These are phyloP conservation scores for Solanum hybrid DNA, from an alignment of 305 asterid genomes.

Conservation along the genomic window DNA sequence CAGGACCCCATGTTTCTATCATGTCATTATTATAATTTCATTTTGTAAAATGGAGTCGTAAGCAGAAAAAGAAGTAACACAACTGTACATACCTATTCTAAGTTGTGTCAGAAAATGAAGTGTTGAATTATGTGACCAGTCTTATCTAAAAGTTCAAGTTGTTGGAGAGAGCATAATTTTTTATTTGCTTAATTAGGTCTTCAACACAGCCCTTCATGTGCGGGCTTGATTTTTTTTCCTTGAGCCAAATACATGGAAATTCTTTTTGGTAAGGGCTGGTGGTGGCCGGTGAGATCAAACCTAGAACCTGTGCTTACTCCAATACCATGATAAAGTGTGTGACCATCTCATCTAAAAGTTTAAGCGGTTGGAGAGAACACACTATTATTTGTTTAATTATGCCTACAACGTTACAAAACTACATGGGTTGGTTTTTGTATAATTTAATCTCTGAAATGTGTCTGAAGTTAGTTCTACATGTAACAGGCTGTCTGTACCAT, in stretches of 20 bases:
- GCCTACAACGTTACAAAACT: neutral
- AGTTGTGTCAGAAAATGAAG: neutral
- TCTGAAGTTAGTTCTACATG: neutral
- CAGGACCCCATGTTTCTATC: neutral
- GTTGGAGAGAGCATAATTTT: neutral
- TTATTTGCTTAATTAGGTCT: neutral
- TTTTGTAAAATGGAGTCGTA: neutral
- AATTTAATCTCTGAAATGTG: neutral
- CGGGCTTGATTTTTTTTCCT: neutral
- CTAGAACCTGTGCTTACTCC: neutral
- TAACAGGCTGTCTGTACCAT: constrained; percentile 84
- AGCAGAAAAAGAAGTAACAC: neutral
- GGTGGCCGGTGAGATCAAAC: neutral
- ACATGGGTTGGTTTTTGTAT: neutral
- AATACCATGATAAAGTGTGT: neutral
- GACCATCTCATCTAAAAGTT: neutral
- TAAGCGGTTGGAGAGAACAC: neutral
- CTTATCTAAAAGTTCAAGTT: neutral
- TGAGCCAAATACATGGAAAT: neutral
- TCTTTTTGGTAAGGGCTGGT: neutral
- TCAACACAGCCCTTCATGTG: neutral
- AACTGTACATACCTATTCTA: neutral
- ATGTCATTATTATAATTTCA: neutral
- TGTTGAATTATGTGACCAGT: neutral
- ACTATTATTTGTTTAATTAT: neutral